Conservation (phyloP, 2,329 filamentous ascomycete genomes). For the Alternaria gaisen region DNA sequence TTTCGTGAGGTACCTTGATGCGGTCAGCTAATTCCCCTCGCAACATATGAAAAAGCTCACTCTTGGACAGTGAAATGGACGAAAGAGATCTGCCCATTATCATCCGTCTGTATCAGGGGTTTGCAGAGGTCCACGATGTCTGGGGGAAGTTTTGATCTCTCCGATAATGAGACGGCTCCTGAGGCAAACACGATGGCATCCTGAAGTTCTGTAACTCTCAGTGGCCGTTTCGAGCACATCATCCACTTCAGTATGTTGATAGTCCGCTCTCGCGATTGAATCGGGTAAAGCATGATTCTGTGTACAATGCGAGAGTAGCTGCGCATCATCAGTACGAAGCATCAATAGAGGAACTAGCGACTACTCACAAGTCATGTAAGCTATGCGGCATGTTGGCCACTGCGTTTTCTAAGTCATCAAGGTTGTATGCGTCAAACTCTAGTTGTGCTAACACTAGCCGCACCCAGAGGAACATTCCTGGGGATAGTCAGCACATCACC, state of each 20-base stretch:
- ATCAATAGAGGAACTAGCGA: fast-evolving
- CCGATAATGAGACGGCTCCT: background rate
- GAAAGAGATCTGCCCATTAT: background rate
- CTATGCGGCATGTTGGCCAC: background rate
- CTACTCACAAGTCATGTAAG: background rate
- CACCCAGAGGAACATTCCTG: slow-evolving; percentile 20
- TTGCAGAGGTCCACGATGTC: background rate
- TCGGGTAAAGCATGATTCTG: background rate
- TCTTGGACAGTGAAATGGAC: background rate
- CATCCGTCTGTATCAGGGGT: background rate
- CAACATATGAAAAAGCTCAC: background rate
- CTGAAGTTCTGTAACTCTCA: background rate
- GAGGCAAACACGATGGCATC: background rate
- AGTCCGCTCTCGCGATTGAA: background rate
- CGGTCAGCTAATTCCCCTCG: background rate
- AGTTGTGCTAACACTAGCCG: slow-evolving; percentile 5
- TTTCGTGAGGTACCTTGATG: background rate
- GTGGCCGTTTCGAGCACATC: background rate
- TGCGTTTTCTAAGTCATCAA: background rate
- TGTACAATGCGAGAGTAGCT: background rate
- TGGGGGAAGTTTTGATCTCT: background rate
- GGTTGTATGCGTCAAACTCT: slow-evolving; percentile 4
- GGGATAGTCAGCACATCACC: slow-evolving; percentile 9
- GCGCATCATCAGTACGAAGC: background rate
- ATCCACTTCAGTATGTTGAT: slow-evolving; percentile 9